Evolutionary conservation across 768 basidiomycete genomes (phyloP).

Genomic region (Cantharellus anzutake): DNA sequence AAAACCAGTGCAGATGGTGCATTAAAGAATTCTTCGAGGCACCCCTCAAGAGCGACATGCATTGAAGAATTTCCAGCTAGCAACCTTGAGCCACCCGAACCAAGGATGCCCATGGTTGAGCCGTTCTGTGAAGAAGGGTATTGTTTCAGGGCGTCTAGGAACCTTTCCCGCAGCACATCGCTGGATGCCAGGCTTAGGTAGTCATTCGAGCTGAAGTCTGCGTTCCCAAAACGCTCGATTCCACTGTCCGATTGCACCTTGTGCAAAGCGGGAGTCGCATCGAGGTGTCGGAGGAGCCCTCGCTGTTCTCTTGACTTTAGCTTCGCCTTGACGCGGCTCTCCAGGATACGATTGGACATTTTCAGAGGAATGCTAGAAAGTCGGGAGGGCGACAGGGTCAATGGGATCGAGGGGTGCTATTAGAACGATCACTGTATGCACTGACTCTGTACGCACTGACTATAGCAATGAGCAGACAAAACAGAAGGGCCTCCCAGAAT

Average conservation of each 20-base stretch:
- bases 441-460: no score
- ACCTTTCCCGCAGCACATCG: conserved; percentile 31
- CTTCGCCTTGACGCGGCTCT: neutral
- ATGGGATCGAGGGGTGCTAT: no score
- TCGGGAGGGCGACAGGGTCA: no score
- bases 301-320: conserved; percentile 45
- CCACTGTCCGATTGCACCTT: conserved; percentile 13
- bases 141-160: conserved; percentile 33
- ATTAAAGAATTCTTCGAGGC: conserved; percentile 44
- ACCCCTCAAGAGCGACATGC: conserved; percentile 52
- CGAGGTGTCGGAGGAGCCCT: conserved; percentile 51
- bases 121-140: no score
- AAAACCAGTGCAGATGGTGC: conserved; percentile 56
- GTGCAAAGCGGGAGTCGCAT: conserved; percentile 27
- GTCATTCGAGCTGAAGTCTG: conserved; percentile 82
- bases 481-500: no score
- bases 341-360: neutral
- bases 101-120: conserved; percentile 35
- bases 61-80: conserved; percentile 49
- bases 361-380: no score
- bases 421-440: no score
- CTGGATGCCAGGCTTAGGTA: conserved; percentile 70
- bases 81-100: conserved; percentile 75
- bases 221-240: conserved; percentile 3
- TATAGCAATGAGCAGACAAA: no score